Percentiles rank a stretch among this genome's conserved stretches.
These are phyloP conservation scores for Pogostemon cablin DNA, from an alignment of 257 asterid genomes.

Conservation along the genomic window DNA sequence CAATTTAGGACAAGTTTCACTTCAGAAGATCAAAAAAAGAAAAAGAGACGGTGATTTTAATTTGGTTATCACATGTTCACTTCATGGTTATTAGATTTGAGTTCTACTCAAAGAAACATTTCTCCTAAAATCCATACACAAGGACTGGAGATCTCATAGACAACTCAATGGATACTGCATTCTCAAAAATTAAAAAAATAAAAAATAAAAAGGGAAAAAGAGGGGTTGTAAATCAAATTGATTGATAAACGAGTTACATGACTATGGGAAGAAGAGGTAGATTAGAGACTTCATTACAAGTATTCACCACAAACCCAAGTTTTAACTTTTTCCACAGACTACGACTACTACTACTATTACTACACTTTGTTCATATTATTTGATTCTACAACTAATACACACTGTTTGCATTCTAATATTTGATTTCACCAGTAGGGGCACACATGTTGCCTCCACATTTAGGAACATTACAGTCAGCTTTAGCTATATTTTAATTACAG, in stretches of 20 bases:
- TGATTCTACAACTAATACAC: neutral
- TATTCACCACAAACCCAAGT: slow-evolving; percentile 4
- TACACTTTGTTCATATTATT: too few relatives aligned
- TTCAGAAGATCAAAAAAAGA: neutral
- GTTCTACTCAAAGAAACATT: neutral
- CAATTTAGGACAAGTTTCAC: neutral
- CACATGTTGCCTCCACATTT: neutral
- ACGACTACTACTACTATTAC: neutral
- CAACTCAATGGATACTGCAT: neutral
- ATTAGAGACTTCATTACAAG: neutral
- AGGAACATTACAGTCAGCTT: neutral
- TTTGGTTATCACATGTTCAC: neutral
- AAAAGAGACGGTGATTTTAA: neutral
- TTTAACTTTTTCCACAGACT: neutral
- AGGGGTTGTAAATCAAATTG: neutral
- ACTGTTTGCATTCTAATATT: neutral
- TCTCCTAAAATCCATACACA: neutral
- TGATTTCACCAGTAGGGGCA: neutral
- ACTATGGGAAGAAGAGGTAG: neutral
- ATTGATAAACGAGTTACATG: neutral
- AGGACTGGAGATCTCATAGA: neutral
- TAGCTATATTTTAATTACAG: neutral
- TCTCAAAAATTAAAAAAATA: too few relatives aligned
- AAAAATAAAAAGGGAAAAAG: neutral
- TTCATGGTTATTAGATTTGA: neutral